A percentile compares a stretch with the other conserved stretches of the same genome.
Conservation (phyloP, 805 yeast species). For the Pichia nanzhaoensis region DNA sequence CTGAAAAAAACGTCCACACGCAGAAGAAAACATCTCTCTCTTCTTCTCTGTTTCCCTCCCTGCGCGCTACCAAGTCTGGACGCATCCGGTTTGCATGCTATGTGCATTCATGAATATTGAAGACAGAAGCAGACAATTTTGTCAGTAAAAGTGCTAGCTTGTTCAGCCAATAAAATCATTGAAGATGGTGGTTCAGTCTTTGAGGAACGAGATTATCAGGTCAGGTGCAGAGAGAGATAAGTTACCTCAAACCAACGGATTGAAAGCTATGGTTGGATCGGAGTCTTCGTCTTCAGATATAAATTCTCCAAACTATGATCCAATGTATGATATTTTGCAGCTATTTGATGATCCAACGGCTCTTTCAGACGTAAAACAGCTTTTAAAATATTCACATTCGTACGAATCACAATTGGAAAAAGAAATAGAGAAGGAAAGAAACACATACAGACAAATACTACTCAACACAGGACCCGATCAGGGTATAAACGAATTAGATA, state of each 20-base stretch:
- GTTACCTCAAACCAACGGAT: not conserved
- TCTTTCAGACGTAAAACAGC: conserved; percentile 43
- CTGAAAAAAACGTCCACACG: too few species aligned
- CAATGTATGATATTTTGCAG: conserved; percentile 43
- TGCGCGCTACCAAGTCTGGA: too few species aligned
- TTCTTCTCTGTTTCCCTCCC: too few species aligned
- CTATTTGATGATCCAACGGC: conserved; percentile 47
- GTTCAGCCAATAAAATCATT: not conserved
- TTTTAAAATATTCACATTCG: conserved; percentile 41
- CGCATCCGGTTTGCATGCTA: too few species aligned
- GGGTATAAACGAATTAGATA: conserved; percentile 22
- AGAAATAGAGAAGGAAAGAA: conserved; percentile 36
- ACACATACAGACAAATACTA: conserved; percentile 27
- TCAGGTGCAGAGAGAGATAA: not conserved
- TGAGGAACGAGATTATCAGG: not conserved
- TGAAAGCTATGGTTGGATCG: not conserved
- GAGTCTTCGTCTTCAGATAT: conserved; percentile 14
- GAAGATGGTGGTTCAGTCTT: not conserved
- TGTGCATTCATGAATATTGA: not conserved
- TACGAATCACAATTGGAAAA: conserved; percentile 45
- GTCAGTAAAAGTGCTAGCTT: not conserved
- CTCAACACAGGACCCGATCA: conserved; percentile 6
- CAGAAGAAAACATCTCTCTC: too few species aligned
- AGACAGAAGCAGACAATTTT: not conserved
- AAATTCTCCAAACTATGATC: conserved; percentile 42